phyloP scores from a whole-genome alignment of 352 stramenopile genomes.

The Phytophthora ramorum region DNA sequence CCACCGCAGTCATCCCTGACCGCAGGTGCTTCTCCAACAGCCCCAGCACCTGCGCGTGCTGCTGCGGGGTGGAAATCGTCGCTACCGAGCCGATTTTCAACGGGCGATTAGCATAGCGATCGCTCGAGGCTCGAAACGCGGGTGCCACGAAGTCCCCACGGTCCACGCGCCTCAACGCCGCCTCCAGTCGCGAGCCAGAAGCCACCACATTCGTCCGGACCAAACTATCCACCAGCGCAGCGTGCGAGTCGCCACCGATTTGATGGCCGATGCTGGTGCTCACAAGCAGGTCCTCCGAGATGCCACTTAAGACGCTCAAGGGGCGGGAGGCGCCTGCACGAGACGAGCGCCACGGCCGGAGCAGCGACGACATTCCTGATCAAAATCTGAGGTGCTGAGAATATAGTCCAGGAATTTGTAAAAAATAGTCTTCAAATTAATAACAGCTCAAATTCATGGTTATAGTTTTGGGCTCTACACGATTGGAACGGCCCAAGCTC shows the following conservation, averaged over 20 bases:
- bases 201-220: constrained; percentile 76
- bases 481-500: constrained; percentile 75
- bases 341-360: constrained; percentile 10
- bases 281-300: constrained; percentile 84
- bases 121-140: constrained; percentile 28
- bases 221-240: constrained; percentile 76
- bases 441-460: no score
- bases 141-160: constrained; percentile 63
- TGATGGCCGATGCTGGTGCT: constrained; percentile 87
- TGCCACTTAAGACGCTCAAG: constrained; percentile 71
- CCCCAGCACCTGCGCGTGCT: constrained; percentile 81
- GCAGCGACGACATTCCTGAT: constrained; percentile 9
- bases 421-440: constrained; percentile 9
- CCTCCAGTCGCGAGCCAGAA: constrained; percentile 61
- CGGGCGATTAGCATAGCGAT: constrained; percentile 76
- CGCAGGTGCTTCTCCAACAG: constrained; percentile 74
- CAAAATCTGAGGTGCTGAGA: constrained; percentile 23
- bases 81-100: constrained; percentile 81
- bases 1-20: constrained; percentile 64
- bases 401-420: constrained; percentile 19
- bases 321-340: constrained; percentile 20
- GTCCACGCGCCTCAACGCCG: constrained; percentile 70
- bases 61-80: constrained; percentile 88
- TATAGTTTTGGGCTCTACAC: neutral
- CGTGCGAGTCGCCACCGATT: constrained; percentile 76